Evolutionary conservation across 176 grass and related monocot genomes (phyloP).

Genomic region (Bonia amplexicaulis): DNA sequence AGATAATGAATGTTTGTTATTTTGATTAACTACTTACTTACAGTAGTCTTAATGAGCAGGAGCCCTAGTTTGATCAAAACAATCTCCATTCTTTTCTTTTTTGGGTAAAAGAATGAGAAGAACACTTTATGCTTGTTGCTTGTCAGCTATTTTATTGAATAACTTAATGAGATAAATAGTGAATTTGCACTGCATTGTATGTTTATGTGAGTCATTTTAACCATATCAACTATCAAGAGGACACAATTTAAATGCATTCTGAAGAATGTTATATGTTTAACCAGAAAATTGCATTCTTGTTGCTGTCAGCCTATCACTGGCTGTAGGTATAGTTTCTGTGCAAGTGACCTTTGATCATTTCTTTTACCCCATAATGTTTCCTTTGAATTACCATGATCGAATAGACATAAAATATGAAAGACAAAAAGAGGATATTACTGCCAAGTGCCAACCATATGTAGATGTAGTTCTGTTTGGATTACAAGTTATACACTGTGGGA

Average conservation of each 20-base stretch:
- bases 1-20: neutral
- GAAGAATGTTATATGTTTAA: neutral
- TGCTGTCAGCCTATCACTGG: neutral
- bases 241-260: neutral
- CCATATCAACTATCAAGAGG: neutral
- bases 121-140: neutral
- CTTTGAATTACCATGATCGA: neutral
- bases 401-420: neutral
- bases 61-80: too few relatives aligned
- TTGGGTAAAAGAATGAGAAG: neutral
- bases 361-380: neutral
- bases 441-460: neutral
- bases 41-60: too few relatives aligned
- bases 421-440: neutral
- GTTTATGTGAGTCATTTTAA: neutral
- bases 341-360: neutral
- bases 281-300: neutral
- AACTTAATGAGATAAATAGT: neutral
- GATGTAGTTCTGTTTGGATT: slow-evolving; percentile 5
- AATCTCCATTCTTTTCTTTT: neutral
- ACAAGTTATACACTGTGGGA: neutral
- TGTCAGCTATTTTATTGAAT: slow-evolving; percentile 14
- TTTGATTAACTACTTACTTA: too few relatives aligned
- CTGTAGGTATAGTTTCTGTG: neutral
- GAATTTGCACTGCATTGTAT: neutral